Evolutionary conservation across 768 basidiomycete species (phyloP), one percentile per base, ranked within the genome.

Genomic region (Phanerochaete carnosa): DNA sequence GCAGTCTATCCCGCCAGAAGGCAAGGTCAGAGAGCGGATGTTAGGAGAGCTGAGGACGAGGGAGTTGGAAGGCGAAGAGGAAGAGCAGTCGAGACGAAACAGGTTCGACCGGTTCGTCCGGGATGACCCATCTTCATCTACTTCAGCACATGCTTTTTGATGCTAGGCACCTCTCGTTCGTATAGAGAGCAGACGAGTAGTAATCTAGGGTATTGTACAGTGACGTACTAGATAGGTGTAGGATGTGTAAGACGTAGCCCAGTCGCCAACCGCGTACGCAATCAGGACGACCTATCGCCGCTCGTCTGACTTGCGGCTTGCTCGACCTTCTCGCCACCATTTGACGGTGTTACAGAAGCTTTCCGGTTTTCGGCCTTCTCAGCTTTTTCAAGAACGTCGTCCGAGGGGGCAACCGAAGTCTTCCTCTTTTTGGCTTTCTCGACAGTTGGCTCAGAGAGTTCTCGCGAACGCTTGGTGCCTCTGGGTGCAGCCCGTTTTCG

Each of bases 351-450:
- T 19, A 19, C 39, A 43, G 39, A 43, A 9, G 39, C 30, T 13
- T 52, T 52, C 51, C 51, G 51, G 19, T 13, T 30, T 23, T 23
- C 33, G 29, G 51, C 19, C 29, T 52, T 32, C 29, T 33, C 51
- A n/a, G 19, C 51, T 19, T 43, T 43, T 52, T 16, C 51, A 19
- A n/a, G 19, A 33, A 8, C 51, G 16, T 52, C 51, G 12, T 32
- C 30, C 16, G 51, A 52, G 15, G 30, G 39, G 16, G 39, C 39
- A 43, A 19, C 39, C 13, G 33, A 35, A 74, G 69, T 62, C 66
- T 74, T 59, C 52, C 35, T 45, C 55, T 43, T 35, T n/a, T 56
- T 35, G 9, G 55, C n/a, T 5, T 9, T 25, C 26, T 56, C 6
- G 35, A 19, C 6, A 25, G 35, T 29, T 43, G 39, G 39, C 6